Evolutionary conservation across 2,329 filamentous ascomycete genomes (phyloP), one percentile per base, ranked within the genome.

Genomic region (Didymella exigua): DNA sequence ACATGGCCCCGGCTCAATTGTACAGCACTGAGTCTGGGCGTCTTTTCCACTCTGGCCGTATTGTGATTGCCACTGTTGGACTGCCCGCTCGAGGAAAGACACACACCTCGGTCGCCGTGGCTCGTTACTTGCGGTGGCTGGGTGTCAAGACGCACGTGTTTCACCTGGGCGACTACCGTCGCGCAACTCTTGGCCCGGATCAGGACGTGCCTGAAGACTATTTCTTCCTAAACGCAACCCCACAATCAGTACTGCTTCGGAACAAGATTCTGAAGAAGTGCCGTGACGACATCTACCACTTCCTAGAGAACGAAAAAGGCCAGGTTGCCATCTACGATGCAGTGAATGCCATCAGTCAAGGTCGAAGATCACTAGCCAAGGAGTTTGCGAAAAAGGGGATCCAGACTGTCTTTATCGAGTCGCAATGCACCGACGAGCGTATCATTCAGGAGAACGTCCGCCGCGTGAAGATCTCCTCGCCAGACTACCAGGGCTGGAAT

Each of bases 241-340:
- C 93, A 4, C 86, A 90, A 11, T 96, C 95, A 1, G 90, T 98
- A n/a, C 86, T 98, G 62, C 80, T 99, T 44, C 87, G 95, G 29
- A 95, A 98, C 75, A 97, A 97, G 80, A 99, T 99, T 48, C 82
- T 99, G 18, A 96, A 97, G 78, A 96, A 96, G 74, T 99, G 95
- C 66, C 87, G 95, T 55, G 93, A 98, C 72, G 95, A 99, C 70
- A 97, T 99, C 53, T 96, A 97, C 71, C 88, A 89, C 50, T 99
- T 96, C 82, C 80, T 99, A 38, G 96, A 98, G 69, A 90, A 97
- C 65, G 95, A 98, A 70, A 98, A 98, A 67, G 95, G 95, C 11
- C 95, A 99, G 72, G 93, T 99, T 50, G 95, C 95, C 51, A 98
- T 99, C 56, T 99, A 98, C 73, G 95, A 99, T 76, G 95, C 96